Percentiles rank a stretch among this genome's conserved stretches.
These are phyloP conservation scores for Moesziomyces globuligerus DNA, from an alignment of 1,284 basidiomycete species.

Conservation along the genomic window DNA sequence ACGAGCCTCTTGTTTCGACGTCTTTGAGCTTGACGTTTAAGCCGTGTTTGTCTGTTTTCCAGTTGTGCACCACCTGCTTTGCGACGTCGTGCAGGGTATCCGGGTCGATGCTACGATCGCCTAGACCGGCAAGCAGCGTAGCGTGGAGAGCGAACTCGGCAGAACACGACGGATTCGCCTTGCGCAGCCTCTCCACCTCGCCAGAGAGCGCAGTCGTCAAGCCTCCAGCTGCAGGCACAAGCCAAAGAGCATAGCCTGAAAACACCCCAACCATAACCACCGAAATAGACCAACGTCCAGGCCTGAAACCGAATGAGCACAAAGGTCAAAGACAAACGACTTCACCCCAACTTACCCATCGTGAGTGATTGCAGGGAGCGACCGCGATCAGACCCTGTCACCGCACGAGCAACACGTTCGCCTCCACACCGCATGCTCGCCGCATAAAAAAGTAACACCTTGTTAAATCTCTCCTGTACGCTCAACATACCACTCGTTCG, in stretches of 20 bases:
- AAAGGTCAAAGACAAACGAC: not conserved
- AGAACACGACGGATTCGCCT: slow-evolving; percentile 2
- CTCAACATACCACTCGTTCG: no score
- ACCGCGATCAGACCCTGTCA: no score
- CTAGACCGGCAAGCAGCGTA: slow-evolving; percentile 29
- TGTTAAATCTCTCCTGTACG: no score
- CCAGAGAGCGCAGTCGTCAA: not conserved
- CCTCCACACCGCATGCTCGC: no score
- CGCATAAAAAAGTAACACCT: no score
- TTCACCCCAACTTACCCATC: not conserved
- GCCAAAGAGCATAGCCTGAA: slow-evolving; percentile 39
- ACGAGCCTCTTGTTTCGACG: not conserved
- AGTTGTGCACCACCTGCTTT: slow-evolving; percentile 1
- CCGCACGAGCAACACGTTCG: no score
- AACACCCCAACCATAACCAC: slow-evolving; percentile 5
- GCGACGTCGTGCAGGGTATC: slow-evolving; percentile 3
- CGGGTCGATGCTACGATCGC: slow-evolving; percentile 2
- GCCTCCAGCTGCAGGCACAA: slow-evolving; percentile 3
- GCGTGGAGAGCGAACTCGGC: slow-evolving; percentile 26
- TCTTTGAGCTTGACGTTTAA: not conserved
- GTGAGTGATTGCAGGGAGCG: no score
- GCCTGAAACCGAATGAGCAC: not conserved
- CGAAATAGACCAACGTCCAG: not conserved
- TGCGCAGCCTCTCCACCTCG: slow-evolving; percentile 1
- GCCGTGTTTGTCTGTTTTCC: not conserved